These are phyloP conservation scores for Backusella parvicylindrica DNA, from an alignment of 192 early-diverging fungal genomes.

Conservation along the genomic window DNA sequence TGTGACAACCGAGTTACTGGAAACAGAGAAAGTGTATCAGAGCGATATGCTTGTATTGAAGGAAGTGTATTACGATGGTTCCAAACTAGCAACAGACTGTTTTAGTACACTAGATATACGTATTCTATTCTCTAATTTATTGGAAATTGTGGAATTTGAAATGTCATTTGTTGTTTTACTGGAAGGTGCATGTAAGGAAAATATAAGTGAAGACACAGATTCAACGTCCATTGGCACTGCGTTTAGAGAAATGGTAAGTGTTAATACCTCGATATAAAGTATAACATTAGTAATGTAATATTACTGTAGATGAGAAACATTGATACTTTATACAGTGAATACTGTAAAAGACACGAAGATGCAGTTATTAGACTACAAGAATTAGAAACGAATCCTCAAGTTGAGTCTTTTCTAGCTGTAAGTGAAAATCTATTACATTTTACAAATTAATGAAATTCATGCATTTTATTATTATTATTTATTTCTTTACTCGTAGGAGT, in stretches of 20 bases:
- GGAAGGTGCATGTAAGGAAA: constrained; percentile 46
- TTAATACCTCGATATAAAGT: too few species aligned
- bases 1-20: constrained; percentile 69
- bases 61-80: constrained; percentile 58
- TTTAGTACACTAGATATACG: constrained; percentile 48
- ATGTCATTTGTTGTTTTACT: constrained; percentile 57
- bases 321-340: constrained; percentile 52
- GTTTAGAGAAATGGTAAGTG: constrained; percentile 47
- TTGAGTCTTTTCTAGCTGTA: constrained; percentile 36
- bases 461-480: constrained; percentile 9
- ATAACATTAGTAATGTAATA: not conserved
- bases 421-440: not conserved
- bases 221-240: constrained; percentile 39
- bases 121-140: constrained; percentile 74
- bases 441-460: not conserved
- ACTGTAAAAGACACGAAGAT: constrained; percentile 73
- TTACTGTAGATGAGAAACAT: not conserved
- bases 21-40: constrained; percentile 69
- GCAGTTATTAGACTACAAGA: constrained; percentile 61
- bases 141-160: constrained; percentile 65
- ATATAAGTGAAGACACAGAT: not conserved
- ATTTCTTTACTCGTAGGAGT: constrained; percentile 14
- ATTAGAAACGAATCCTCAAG: constrained; percentile 35
- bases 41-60: constrained; percentile 72
- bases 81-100: not conserved